phyloP scores from a whole-genome alignment of 2,329 filamentous ascomycete species.

The Raffaelea ambrosiae region DNA sequence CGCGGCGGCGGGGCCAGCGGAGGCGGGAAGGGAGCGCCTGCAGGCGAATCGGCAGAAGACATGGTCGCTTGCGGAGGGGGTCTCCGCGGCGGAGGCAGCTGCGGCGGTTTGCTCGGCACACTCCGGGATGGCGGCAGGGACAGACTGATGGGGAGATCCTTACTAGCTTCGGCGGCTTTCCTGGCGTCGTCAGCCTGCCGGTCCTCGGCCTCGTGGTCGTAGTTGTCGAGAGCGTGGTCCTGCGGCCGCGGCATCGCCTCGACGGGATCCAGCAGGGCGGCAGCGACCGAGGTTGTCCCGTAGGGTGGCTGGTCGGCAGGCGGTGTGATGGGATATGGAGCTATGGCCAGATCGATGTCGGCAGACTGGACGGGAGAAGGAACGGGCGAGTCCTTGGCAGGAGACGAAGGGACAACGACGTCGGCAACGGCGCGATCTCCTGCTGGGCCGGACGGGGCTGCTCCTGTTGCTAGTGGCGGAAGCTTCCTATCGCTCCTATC shows the following conservation, averaged over 20 bases:
- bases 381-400: constrained; percentile 6
- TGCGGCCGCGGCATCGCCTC: constrained; percentile 53
- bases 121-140: constrained; percentile 48
- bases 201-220: constrained; percentile 46
- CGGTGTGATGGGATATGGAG: constrained; percentile 58
- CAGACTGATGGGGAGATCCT: constrained; percentile 41
- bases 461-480: too few relatives aligned
- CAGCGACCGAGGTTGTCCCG: constrained; percentile 33
- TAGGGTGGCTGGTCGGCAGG: constrained; percentile 40
- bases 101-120: constrained; percentile 42
- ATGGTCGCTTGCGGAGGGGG: constrained; percentile 21
- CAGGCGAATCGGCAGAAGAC: constrained; percentile 21
- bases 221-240: constrained; percentile 50
- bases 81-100: constrained; percentile 42
- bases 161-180: constrained; percentile 35
- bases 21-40: constrained; percentile 42
- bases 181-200: constrained; percentile 34
- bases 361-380: constrained; percentile 54
- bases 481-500: too few relatives aligned
- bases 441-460: background rate
- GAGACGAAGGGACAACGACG: background rate
- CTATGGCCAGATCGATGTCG: constrained; percentile 42
- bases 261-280: constrained; percentile 45
- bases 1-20: constrained; percentile 54
- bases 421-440: background rate